Percentiles rank a stretch among this genome's conserved stretches.
These are phyloP conservation scores for Phytophthora sp. DNA, from an alignment of 352 stramenopile species.

Conservation along the genomic window DNA sequence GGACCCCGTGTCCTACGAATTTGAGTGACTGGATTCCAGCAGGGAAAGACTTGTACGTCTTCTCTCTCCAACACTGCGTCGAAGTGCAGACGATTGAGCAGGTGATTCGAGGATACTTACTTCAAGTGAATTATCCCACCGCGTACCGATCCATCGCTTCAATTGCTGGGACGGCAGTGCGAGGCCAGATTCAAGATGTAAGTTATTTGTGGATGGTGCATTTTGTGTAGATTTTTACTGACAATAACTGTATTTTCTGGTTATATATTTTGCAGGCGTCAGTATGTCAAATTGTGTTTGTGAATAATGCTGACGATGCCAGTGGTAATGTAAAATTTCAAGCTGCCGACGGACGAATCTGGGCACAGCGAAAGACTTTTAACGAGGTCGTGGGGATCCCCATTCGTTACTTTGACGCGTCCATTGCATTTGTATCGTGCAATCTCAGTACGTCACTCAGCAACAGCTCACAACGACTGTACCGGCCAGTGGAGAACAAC, in stretches of 20 bases:
- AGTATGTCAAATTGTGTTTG: slow-evolving; percentile 87
- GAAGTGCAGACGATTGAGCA: slow-evolving; percentile 70
- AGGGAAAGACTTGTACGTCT: slow-evolving; percentile 83
- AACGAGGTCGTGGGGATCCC: slow-evolving; percentile 82
- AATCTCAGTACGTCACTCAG: slow-evolving; percentile 61
- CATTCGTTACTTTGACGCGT: slow-evolving; percentile 84
- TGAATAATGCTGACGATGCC: slow-evolving; percentile 83
- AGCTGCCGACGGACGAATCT: slow-evolving; percentile 66
- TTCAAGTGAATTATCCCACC: slow-evolving; percentile 82
- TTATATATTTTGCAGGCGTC: slow-evolving; percentile 48
- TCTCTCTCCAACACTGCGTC: slow-evolving; percentile 82
- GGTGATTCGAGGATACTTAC: slow-evolving; percentile 68
- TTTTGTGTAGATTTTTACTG: slow-evolving; percentile 7
- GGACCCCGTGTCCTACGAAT: slow-evolving; percentile 66
- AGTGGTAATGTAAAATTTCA: slow-evolving; percentile 85
- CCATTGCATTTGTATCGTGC: slow-evolving; percentile 85
- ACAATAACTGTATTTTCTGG: slow-evolving; percentile 16
- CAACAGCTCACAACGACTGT: slow-evolving; percentile 36
- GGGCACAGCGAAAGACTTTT: slow-evolving; percentile 78
- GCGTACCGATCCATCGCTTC: slow-evolving; percentile 82
- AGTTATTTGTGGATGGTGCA: too few species aligned
- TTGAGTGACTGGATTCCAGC: slow-evolving; percentile 77
- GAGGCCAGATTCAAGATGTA: slow-evolving; percentile 73
- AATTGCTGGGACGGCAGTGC: slow-evolving; percentile 67
- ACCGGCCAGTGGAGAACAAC: slow-evolving; percentile 34